phyloP scores from a whole-genome alignment of 2,329 filamentous ascomycete species.

The Mycosphaerella arachidis region DNA sequence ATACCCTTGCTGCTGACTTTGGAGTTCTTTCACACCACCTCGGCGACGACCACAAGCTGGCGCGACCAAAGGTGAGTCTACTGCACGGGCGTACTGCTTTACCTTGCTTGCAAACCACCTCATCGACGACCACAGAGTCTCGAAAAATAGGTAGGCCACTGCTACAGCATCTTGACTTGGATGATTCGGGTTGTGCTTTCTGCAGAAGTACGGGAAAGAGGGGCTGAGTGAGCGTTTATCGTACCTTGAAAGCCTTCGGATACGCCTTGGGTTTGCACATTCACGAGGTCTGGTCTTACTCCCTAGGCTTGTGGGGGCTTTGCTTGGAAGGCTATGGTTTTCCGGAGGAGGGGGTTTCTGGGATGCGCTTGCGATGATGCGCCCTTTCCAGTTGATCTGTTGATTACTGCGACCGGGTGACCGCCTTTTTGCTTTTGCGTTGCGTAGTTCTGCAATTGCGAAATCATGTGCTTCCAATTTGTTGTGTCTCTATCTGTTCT shows the following conservation, averaged over 20 bases:
- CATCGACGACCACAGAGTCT: background rate
- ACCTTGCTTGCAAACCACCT: too few species aligned
- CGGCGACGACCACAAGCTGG: background rate
- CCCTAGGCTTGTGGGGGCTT: background rate
- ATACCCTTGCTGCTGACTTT: background rate
- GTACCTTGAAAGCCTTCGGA: background rate
- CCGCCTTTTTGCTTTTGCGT: background rate
- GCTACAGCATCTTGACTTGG: background rate
- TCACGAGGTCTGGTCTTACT: background rate
- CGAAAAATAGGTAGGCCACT: background rate
- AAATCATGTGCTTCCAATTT: background rate
- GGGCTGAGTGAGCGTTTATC: background rate
- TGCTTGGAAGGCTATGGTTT: background rate
- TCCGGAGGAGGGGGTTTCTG: background rate
- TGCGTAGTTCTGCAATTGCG: background rate
- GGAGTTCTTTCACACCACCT: background rate
- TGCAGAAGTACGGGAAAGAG: background rate
- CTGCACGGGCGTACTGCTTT: too few species aligned
- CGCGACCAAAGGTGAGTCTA: too few species aligned
- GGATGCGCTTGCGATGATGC: background rate
- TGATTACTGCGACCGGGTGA: too few species aligned
- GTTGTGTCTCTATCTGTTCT: background rate
- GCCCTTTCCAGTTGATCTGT: too few species aligned
- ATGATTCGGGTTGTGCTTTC: background rate
- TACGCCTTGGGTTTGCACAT: background rate